Evolutionary conservation across 495 filamentous ascomycete genomes (phyloP), one percentile per base, ranked within the genome.

Genomic region (Collariella sp.): DNA sequence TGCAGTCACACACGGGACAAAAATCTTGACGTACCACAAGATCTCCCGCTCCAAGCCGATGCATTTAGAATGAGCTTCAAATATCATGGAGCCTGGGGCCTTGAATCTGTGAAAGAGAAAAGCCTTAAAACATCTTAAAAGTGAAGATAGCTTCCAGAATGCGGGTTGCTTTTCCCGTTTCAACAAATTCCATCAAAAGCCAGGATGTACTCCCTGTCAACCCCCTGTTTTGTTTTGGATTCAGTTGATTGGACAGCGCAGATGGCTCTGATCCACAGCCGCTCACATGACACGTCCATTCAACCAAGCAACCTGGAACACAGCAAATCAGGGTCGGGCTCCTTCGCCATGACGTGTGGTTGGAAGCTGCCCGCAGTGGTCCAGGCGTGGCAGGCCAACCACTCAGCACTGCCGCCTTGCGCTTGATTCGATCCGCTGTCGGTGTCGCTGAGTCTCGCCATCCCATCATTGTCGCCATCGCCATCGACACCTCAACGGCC

Each of bases 201-300:
- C 10, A 12, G 11, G 26, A n/a, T 20, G 44, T 26, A 36, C 34
- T 1, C 31, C 18, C 5, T 18, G 16, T 51, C 11, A 16, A 22
- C 15, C 48, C 39, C 45, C 19, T 49, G 53, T 45, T 52, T 52
- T 38, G 45, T 15, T 22, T 23, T 7, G 13, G 13, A n/a, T 22
- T 10, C 5, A 16, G 9, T 12, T 58, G 43, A 38, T 57, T 57
- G 55, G 49, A 10, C 7, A 40, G 26, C 24, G 7, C 16, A 34
- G 11, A 1, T 0, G 9, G 15, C 29, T 2, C 4, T 15, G 44
- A 43, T 18, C 58, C 48, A 54, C 52, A 16, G 3, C 1, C 2
- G 58, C 44, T 60, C 58, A 56, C 53, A 56, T 60, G 58, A 60
- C 54, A 56, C 44, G 50, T 33, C 53, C 6, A 45, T 38, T 33